phyloP scores from a whole-genome alignment of 2,329 filamentous ascomycete genomes.

The Lecanosticta acicola region DNA sequence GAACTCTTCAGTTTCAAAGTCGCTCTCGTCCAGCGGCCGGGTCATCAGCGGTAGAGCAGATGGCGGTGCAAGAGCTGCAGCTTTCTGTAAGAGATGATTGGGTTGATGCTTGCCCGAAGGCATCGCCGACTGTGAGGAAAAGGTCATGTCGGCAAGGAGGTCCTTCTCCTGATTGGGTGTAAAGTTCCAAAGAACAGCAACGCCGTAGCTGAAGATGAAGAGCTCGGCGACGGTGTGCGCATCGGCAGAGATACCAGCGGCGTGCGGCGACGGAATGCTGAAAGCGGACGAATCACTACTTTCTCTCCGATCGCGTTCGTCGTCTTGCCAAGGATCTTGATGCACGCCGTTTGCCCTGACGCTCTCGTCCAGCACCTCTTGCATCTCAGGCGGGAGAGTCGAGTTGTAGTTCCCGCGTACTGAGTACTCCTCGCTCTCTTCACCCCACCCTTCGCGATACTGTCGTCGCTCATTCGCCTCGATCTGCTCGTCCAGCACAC shows the following conservation, averaged over 20 bases:
- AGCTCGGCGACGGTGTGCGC: constrained; percentile 83
- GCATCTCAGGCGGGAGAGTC: constrained; percentile 14
- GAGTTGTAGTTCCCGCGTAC: constrained; percentile 26
- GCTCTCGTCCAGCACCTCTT: constrained; percentile 6
- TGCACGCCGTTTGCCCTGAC: constrained; percentile 12
- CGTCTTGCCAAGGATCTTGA: constrained; percentile 16
- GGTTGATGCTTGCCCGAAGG: constrained; percentile 15
- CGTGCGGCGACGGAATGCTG: constrained; percentile 43
- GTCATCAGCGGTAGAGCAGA: constrained; percentile 61
- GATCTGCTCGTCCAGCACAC: constrained; percentile 88
- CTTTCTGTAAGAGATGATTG: constrained; percentile 23
- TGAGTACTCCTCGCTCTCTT: constrained; percentile 64
- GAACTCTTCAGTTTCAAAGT: constrained; percentile 97
- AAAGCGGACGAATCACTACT: constrained; percentile 35
- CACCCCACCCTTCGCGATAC: constrained; percentile 86
- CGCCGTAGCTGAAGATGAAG: constrained; percentile 95
- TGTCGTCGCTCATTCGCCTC: constrained; percentile 85
- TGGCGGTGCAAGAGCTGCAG: constrained; percentile 33
- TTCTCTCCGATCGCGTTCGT: constrained; percentile 18
- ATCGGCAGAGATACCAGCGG: constrained; percentile 57
- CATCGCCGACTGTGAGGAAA: constrained; percentile 48
- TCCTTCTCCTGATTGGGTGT: constrained; percentile 94
- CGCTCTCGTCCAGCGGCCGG: constrained; percentile 74
- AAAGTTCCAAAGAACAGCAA: constrained; percentile 99
- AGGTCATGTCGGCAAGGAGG: constrained; percentile 88